Evolutionary conservation across 306 rosid genomes (phyloP).

Genomic region (Begonia fuchsioides): DNA sequence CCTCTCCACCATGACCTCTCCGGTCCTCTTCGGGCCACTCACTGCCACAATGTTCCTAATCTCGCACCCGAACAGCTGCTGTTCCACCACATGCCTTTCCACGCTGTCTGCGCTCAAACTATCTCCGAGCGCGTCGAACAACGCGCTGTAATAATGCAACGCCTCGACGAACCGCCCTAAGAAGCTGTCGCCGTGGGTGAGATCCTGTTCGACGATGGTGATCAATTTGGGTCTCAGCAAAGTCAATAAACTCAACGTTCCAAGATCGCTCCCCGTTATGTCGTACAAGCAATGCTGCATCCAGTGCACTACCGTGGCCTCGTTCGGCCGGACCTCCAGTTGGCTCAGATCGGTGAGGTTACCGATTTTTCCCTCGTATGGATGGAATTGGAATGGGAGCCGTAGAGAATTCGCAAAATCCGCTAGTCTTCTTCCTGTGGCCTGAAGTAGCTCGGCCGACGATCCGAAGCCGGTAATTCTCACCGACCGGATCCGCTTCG

Average conservation of each 20-base stretch:
- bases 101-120: conserved; percentile 44
- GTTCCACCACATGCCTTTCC: conserved; percentile 91
- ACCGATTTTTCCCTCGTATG: conserved; percentile 85
- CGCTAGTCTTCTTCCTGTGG: conserved; percentile 81
- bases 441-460: conserved; percentile 59
- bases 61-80: conserved; percentile 87
- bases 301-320: conserved; percentile 87
- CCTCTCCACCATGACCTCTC: conserved; percentile 68
- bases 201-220: conserved; percentile 77
- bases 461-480: conserved; percentile 92
- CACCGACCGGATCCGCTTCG: conserved; percentile 65
- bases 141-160: conserved; percentile 94
- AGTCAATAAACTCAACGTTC: conserved; percentile 46
- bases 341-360: conserved; percentile 48
- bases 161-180: conserved; percentile 93
- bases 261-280: conserved; percentile 78
- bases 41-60: conserved; percentile 86
- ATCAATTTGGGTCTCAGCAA: conserved; percentile 60
- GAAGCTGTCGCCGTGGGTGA: conserved; percentile 79
- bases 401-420: conserved; percentile 81
- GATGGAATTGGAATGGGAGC: conserved; percentile 70
- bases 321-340: conserved; percentile 46
- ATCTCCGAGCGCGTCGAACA: conserved; percentile 96
- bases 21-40: conserved; percentile 90
- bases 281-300: conserved; percentile 96